Percentiles rank a stretch among this genome's conserved stretches.
phyloP scores from a whole-genome alignment of 2,329 filamentous ascomycete species.

The Xylaria hypoxylon region DNA sequence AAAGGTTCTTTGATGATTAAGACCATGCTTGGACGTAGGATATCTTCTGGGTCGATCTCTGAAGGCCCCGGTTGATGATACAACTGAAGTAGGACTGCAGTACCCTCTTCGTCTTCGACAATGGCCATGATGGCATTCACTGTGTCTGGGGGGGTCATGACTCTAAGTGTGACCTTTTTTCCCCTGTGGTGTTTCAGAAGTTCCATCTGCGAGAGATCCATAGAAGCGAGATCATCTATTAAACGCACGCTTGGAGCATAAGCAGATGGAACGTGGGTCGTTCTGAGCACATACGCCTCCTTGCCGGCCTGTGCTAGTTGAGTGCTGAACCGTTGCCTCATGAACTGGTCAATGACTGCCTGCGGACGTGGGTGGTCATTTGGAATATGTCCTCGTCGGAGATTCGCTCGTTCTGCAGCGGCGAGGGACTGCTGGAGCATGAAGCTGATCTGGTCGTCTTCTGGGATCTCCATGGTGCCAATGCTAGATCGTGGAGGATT shows the following conservation, averaged over 20 bases:
- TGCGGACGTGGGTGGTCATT: slow-evolving; percentile 4
- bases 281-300: background rate
- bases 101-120: slow-evolving; percentile 55
- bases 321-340: background rate
- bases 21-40: slow-evolving; percentile 51
- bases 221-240: slow-evolving; percentile 38
- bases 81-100: slow-evolving; percentile 53
- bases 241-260: slow-evolving; percentile 46
- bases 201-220: slow-evolving; percentile 48
- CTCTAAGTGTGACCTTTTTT: slow-evolving; percentile 33
- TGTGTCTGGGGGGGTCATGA: slow-evolving; percentile 40
- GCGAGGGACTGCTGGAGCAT: background rate
- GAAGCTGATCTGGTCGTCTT: background rate
- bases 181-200: slow-evolving; percentile 50
- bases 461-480: slow-evolving; percentile 15
- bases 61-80: slow-evolving; percentile 57
- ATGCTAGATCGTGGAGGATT: background rate
- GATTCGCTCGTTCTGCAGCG: slow-evolving; percentile 2
- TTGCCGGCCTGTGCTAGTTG: background rate
- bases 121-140: slow-evolving; percentile 46
- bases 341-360: background rate
- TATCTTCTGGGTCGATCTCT: slow-evolving; percentile 49
- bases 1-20: slow-evolving; percentile 67
- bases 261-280: slow-evolving; percentile 36
- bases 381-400: background rate